A percentile compares a stretch with the other conserved stretches of the same genome.
phyloP scores from a whole-genome alignment of 345 rosid species.

The Pistacia integerrima region DNA sequence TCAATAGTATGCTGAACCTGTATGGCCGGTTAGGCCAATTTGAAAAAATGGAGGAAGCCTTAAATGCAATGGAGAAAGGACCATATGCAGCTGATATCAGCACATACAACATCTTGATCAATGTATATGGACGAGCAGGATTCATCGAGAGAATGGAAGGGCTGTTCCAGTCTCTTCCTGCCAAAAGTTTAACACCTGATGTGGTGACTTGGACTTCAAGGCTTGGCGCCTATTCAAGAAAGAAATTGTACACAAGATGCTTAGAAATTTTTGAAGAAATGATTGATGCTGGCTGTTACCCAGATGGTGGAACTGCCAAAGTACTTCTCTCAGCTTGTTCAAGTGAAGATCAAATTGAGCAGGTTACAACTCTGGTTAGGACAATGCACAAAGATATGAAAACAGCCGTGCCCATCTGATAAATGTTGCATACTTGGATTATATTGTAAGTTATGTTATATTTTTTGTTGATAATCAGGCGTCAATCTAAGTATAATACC shows the following conservation, averaged over 20 bases:
- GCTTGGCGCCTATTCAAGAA: conserved; percentile 75
- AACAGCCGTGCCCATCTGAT: conserved; percentile 44
- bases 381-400: conserved; percentile 66
- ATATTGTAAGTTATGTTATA: too few relatives aligned
- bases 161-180: conserved; percentile 46
- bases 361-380: conserved; percentile 73
- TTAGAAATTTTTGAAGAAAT: conserved; percentile 83
- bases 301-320: conserved; percentile 87
- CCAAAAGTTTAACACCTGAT: conserved; percentile 52
- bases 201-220: conserved; percentile 97
- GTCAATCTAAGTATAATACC: too few relatives aligned
- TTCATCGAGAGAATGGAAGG: conserved; percentile 69
- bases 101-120: conserved; percentile 88
- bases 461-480: too few relatives aligned
- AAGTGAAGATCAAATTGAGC: conserved; percentile 72
- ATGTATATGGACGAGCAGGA: conserved; percentile 75
- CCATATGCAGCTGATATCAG: conserved; percentile 62
- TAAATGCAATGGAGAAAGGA: conserved; percentile 62
- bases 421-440: background rate
- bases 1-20: conserved; percentile 81
- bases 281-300: conserved; percentile 82
- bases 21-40: conserved; percentile 81
- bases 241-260: conserved; percentile 71
- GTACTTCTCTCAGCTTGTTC: conserved; percentile 84
- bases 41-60: conserved; percentile 71